Evolutionary conservation across 2,329 filamentous ascomycete genomes (phyloP), one percentile per base, ranked within the genome.

Genomic region (Neopestalotiopsis rosae): DNA sequence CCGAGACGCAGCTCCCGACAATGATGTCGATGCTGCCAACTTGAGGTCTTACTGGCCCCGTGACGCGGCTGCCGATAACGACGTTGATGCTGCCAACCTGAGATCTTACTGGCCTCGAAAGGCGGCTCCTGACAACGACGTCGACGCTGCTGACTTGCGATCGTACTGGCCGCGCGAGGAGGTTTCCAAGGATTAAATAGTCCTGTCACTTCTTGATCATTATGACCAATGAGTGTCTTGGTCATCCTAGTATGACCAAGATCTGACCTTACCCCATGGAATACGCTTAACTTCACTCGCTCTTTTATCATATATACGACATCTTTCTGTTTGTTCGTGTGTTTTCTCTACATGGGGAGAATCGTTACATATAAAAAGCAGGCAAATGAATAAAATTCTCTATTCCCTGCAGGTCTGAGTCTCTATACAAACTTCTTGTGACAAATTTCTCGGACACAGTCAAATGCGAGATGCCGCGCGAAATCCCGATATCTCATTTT

Each of bases 11-110:
- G 58, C n/a, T 28, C 49, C 58, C 30, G 58, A 32, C 20, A 61
- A 61, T 30, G 58, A 61, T 28, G 58, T 61, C 30, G 58, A 61
- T 61, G 58, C 20, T 14, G 58, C 58, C 13, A 30, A 61, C 17
- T 6, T 32, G 58, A 17, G 58, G 5, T 61, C 58, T 14, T 61
- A 61, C 58, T 61, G 58, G 58, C 58, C 58, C 28, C 58, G 58
- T 5, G 14, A 61, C 5, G 58, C 58, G 20, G 58, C n/a, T 28
- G 4, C 58, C 14, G 58, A 61, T 5, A 61, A 61, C 30, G n/a
- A 61, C 28, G 58, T 61, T 14, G 58, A 61, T 24, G 58, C 58
- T 28, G 58, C 58, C n/a, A 14, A 61, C 17, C 6, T 32, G 14
- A 4, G 58, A 28, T 61, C 58, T 3, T 61, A 61, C 58, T 61